A percentile compares a stretch with the other conserved stretches of the same genome.
Conservation (phyloP, 371 early-diverging fungal genomes). For the Mucor mucedo region DNA sequence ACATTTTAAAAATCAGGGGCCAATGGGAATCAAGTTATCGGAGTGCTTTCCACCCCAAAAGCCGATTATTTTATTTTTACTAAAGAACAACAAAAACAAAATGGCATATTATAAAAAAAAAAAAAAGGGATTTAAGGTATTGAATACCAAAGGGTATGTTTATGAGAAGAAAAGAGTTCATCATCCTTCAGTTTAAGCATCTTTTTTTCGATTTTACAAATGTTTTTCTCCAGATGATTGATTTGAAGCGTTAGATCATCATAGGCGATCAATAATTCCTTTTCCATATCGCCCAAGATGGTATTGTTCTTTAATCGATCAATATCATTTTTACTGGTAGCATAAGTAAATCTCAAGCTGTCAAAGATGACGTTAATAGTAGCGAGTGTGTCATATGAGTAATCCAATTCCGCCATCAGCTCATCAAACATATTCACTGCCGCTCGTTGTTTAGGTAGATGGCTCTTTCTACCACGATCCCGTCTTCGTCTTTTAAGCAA, state of each 20-base stretch:
- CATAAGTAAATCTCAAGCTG: constrained; percentile 41
- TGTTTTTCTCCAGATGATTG: constrained; percentile 43
- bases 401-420: constrained; percentile 32
- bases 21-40: no score
- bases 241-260: constrained; percentile 49
- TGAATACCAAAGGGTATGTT: not conserved
- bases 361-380: constrained; percentile 45
- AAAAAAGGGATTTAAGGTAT: not conserved
- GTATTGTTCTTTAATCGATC: constrained; percentile 26
- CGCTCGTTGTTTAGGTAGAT: not conserved
- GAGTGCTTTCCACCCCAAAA: no score
- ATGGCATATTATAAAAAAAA: not conserved
- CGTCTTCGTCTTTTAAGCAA: not conserved
- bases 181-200: constrained; percentile 26
- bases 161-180: not conserved
- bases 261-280: constrained; percentile 49
- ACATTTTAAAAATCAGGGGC: no score
- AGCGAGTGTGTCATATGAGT: constrained; percentile 42
- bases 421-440: not conserved
- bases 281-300: constrained; percentile 44
- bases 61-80: no score
- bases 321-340: constrained; percentile 32
- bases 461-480: not conserved
- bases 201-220: constrained; percentile 37
- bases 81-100: no score